Conservation (phyloP, 345 rosid species). For the Boechera retrofracta region DNA sequence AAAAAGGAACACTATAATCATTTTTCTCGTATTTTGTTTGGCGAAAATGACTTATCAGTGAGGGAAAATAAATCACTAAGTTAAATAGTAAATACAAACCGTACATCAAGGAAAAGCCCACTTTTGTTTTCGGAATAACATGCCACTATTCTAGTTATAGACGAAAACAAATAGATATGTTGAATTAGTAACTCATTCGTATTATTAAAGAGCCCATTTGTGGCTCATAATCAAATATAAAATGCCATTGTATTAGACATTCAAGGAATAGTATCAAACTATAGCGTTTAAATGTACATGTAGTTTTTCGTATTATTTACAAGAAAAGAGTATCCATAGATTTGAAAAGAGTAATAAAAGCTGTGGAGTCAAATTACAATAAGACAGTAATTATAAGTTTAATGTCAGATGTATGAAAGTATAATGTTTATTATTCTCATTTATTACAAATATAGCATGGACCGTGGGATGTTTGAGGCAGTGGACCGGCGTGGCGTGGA, state of each 20-base stretch:
- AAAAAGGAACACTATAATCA: conserved; percentile 21
- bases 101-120: conserved; percentile 32
- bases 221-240: neutral
- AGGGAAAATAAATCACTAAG: conserved; percentile 35
- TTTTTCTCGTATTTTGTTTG: conserved; percentile 40
- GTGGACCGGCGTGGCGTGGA: conserved; percentile 49
- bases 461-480: conserved; percentile 48
- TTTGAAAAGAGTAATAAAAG: conserved; percentile 13
- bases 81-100: conserved; percentile 33
- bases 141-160: conserved; percentile 18
- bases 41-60: conserved; percentile 42
- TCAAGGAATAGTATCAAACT: neutral
- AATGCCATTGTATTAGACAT: neutral
- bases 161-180: conserved; percentile 2
- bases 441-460: conserved; percentile 40
- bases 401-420: conserved; percentile 31
- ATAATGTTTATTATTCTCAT: conserved; percentile 39
- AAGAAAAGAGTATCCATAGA: conserved; percentile 1
- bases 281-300: neutral
- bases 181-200: conserved; percentile 1
- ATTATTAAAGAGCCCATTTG: neutral
- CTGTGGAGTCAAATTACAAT: conserved; percentile 12
- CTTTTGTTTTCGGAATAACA: conserved; percentile 35
- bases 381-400: conserved; percentile 8
- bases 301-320: neutral